phyloP scores from a whole-genome alignment of 257 asterid genomes.

The Nicotiana obtusifolia region DNA sequence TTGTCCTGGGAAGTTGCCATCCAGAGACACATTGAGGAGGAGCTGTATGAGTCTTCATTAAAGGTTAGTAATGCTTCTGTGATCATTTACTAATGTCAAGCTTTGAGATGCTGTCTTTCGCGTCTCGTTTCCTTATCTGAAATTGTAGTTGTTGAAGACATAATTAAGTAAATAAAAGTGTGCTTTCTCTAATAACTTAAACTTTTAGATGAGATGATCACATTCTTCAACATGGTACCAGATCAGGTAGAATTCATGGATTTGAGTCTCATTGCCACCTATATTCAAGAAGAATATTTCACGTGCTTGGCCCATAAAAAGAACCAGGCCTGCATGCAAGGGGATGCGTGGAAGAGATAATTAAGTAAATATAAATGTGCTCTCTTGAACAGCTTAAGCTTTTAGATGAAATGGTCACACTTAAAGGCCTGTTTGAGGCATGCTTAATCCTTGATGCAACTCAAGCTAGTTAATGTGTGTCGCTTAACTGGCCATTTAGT shows the following conservation, averaged over 20 bases:
- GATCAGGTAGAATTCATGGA: background rate
- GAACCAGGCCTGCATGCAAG: background rate
- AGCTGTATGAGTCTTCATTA: conserved; percentile 75
- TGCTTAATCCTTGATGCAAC: background rate
- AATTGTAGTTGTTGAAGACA: background rate
- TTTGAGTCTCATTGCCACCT: background rate
- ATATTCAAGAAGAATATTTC: background rate
- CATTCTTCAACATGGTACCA: background rate
- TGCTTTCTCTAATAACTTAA: background rate
- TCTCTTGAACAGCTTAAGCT: too few species aligned
- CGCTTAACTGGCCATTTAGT: background rate
- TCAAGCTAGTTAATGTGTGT: background rate
- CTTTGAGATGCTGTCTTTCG: background rate
- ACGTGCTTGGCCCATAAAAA: background rate
- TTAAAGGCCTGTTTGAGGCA: background rate
- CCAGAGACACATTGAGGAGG: conserved; percentile 86
- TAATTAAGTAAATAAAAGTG: background rate
- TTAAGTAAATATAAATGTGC: too few species aligned
- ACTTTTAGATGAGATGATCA: background rate
- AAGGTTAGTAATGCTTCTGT: conserved; percentile 43
- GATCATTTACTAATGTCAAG: background rate
- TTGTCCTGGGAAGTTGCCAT: conserved; percentile 92
- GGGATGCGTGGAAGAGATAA: too few species aligned
- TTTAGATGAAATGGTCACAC: too few species aligned
- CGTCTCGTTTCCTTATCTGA: background rate